Conservation (phyloP, 768 basidiomycete genomes). For the Serendipita vermifera region DNA sequence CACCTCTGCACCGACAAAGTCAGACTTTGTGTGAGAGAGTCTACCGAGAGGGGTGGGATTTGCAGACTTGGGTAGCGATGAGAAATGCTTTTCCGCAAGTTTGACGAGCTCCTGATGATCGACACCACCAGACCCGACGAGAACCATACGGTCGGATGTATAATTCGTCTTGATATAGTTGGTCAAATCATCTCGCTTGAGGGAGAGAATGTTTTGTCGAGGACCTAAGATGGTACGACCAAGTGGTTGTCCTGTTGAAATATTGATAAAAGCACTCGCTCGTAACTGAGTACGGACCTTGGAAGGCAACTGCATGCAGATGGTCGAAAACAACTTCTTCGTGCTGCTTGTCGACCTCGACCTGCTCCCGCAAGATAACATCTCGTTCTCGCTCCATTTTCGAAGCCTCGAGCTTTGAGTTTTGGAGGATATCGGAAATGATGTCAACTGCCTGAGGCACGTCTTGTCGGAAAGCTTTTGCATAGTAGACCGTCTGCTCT, state of each 20-base stretch:
- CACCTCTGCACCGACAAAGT: conserved; percentile 89
- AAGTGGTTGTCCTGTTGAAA: conserved; percentile 66
- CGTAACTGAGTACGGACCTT: conserved; percentile 37
- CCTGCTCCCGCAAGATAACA: conserved; percentile 92
- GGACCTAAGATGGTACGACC: conserved; percentile 97
- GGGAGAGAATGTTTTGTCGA: conserved; percentile 89
- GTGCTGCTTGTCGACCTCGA: conserved; percentile 96
- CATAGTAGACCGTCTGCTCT: conserved; percentile 98
- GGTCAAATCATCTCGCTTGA: conserved; percentile 77
- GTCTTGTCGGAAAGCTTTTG: conserved; percentile 96
- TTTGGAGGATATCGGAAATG: conserved; percentile 95
- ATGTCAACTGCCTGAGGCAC: conserved; percentile 85
- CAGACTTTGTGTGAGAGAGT: conserved; percentile 57
- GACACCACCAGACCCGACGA: conserved; percentile 93
- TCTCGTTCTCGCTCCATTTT: conserved; percentile 94
- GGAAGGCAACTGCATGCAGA: conserved; percentile 91
- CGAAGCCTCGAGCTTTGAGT: conserved; percentile 75
- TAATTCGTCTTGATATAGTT: conserved; percentile 96
- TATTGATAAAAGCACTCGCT: conserved; percentile 9
- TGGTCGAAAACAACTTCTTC: conserved; percentile 99
- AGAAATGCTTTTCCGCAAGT: conserved; percentile 89
- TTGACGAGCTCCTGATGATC: conserved; percentile 86
- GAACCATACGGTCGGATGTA: conserved; percentile 96
- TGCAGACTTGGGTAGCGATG: conserved; percentile 70
- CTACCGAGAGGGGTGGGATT: conserved; percentile 84